phyloP scores from a whole-genome alignment of 208 protist genomes.

The Trypanosoma brucei region DNA sequence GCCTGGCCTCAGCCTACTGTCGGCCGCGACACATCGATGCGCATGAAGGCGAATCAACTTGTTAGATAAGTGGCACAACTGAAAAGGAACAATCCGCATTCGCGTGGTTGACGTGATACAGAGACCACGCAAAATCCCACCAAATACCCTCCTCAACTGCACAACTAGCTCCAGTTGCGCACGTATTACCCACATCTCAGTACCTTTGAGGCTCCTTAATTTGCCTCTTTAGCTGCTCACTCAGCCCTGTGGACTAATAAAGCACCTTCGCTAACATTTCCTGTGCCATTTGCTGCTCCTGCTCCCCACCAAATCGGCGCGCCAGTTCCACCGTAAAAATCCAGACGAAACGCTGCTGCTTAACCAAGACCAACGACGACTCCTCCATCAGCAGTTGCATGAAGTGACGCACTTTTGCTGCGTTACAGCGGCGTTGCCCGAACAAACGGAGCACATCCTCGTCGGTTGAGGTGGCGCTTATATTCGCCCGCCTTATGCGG shows the following conservation, averaged over 20 bases:
- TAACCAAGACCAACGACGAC: constrained; percentile 31
- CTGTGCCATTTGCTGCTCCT: constrained; percentile 22
- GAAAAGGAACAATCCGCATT: too few relatives aligned
- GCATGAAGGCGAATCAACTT: too few relatives aligned
- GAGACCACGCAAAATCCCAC: too few relatives aligned
- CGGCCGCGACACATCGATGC: too few relatives aligned
- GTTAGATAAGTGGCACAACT: too few relatives aligned
- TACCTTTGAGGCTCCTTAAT: not conserved
- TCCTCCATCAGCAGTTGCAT: constrained; percentile 21
- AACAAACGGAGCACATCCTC: constrained; percentile 48
- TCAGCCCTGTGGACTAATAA: constrained; percentile 17
- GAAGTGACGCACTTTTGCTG: constrained; percentile 40
- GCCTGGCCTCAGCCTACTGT: too few relatives aligned
- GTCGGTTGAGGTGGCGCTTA: constrained; percentile 27
- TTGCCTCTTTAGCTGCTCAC: not conserved
- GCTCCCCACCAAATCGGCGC: constrained; percentile 34
- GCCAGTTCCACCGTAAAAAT: constrained; percentile 37
- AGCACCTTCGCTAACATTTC: constrained; percentile 27
- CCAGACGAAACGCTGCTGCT: constrained; percentile 39
- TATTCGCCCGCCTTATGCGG: constrained; percentile 19
- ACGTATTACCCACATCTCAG: not conserved
- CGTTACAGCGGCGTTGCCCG: constrained; percentile 51
- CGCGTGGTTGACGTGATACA: too few relatives aligned
- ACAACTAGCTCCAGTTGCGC: too few relatives aligned
- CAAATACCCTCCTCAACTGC: too few relatives aligned